Evolutionary conservation across 2,329 filamentous ascomycete genomes (phyloP).

Genomic region (Amauroascus niger): DNA sequence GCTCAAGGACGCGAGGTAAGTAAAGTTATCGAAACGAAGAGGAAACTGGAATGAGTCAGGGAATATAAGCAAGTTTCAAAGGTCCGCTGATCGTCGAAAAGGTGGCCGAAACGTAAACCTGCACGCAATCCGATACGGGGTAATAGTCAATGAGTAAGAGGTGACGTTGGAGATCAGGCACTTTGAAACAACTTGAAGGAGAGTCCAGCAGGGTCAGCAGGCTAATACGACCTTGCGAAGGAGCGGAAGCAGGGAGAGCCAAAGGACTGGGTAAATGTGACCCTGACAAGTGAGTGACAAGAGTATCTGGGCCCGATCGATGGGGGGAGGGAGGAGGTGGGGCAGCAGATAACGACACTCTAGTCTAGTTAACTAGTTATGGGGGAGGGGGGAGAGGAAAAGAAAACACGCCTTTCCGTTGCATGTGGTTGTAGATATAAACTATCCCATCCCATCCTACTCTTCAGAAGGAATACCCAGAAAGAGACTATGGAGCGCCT

Average conservation of each 20-base stretch:
- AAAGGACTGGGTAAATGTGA: conserved; percentile 16
- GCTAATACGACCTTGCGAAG: conserved; percentile 16
- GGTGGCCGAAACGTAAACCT: neutral
- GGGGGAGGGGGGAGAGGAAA: neutral
- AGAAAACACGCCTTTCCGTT: neutral
- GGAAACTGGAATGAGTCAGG: neutral
- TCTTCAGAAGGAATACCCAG: too few species aligned
- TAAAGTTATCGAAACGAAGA: neutral
- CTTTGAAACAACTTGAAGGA: conserved; percentile 2
- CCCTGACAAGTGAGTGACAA: conserved; percentile 15
- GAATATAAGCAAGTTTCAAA: conserved; percentile 5
- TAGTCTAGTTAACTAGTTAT: neutral
- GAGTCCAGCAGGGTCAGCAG: conserved; percentile 9
- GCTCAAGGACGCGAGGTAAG: neutral
- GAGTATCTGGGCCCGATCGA: neutral
- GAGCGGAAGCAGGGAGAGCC: conserved; percentile 7
- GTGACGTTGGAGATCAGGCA: neutral
- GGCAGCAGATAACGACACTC: neutral
- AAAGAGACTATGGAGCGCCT: neutral
- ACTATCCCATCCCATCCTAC: too few species aligned
- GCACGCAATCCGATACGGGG: neutral
- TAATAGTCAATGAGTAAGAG: neutral
- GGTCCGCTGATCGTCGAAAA: neutral
- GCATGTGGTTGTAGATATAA: neutral
- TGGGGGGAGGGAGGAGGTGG: neutral